Base-by-base conservation (phyloP, 2,329 filamentous ascomycete species). In the Myriangium duriaei region DNA sequence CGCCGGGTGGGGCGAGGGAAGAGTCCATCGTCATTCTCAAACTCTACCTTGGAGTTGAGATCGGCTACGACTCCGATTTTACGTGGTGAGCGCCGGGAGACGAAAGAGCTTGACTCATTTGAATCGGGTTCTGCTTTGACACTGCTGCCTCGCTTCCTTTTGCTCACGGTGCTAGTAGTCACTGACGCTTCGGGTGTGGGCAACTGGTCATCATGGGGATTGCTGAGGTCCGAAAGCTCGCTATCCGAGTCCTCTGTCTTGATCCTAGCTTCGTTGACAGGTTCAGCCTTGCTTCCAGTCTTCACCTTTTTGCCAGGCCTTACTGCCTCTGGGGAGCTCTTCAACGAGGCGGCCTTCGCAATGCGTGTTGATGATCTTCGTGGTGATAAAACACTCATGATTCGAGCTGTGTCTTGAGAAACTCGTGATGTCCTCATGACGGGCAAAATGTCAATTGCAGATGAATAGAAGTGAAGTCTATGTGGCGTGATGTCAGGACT, bases 41-140 rank as follows among this genome's bases (percentile, higher is more conserved):
- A 34, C 30, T 11, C 33, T 13, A 45, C 39, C 12, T 43, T 35
- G 7, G 42, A 34, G 34, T 47, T 49, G 15, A 45, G 36, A 13
- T 52, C 50, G 17, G 45, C 40, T 11, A 45, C 48, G 16, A 30
- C 17, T 7, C 21, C 21, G n/a, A 26, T 26, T 40, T 53, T 54
- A 24, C 53, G 51, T 34, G 52, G 43, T 10, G 53, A 53, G 28
- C 46, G 45, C 29, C 53, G 45, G 5, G 39, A 37, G 26, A 33
- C 42, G 7, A 21, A 41, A 4, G 34, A 32, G 13, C 37, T 28
- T 6, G 38, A 34, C 11, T 30, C 30, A n/a, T 36, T 35, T 5
- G 36, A 37, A 30, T 38, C 42, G 11, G 32, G 26, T 17, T 44
- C 37, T 21, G 40, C 24, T 11, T 34, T 44, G 34, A 45, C 32